Evolutionary conservation across 345 rosid species (phyloP).

Genomic region (Citrus trifoliata): DNA sequence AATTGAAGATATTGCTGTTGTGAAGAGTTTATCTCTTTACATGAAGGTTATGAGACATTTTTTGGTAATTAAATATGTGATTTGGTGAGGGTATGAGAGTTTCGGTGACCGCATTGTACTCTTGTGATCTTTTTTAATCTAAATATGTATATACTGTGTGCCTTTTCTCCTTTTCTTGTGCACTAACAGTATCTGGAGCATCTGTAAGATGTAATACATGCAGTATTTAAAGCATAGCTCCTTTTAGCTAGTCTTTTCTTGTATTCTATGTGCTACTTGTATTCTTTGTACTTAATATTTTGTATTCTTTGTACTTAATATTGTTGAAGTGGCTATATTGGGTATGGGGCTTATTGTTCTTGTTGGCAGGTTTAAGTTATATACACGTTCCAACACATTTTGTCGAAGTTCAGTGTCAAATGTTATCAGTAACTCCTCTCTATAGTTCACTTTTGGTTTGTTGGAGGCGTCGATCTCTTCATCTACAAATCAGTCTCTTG

Average conservation of each 20-base stretch:
- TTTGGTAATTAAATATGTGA: conserved; percentile 15
- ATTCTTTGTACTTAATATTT: not conserved
- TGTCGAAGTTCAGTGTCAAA: not conserved
- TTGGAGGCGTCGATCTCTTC: not conserved
- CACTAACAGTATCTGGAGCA: not conserved
- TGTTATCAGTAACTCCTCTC: not conserved
- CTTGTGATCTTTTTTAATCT: conserved; percentile 11
- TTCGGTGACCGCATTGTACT: conserved; percentile 18
- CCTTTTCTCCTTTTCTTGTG: not conserved
- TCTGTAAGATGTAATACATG: not conserved
- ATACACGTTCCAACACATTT: no score
- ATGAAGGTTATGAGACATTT: conserved; percentile 15
- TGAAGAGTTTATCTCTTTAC: conserved; percentile 13
- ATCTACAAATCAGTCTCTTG: not conserved
- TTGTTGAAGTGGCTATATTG: not conserved
- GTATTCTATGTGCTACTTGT: not conserved
- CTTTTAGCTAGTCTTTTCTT: not conserved
- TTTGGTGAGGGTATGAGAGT: conserved; percentile 22
- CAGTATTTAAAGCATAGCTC: not conserved
- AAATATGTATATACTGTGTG: conserved; percentile 15
- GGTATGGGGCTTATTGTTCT: not conserved
- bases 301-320: not conserved
- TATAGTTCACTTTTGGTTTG: not conserved
- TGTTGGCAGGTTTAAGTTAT: not conserved
- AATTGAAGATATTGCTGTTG: conserved; percentile 27